Evolutionary conservation across 108 stramenopile genomes (phyloP).

Genomic region (Chaetoceros muelleri): DNA sequence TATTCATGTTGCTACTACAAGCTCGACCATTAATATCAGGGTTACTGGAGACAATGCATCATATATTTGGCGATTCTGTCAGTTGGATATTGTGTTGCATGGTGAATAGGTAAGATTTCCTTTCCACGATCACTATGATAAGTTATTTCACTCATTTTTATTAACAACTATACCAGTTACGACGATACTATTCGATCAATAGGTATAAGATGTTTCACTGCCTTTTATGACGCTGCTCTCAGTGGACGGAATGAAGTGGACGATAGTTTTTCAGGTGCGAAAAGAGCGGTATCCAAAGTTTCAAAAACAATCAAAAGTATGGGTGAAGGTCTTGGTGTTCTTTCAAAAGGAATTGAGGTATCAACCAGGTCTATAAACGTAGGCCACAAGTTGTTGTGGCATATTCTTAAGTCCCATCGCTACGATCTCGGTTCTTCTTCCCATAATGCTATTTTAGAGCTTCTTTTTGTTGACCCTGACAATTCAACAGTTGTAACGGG

Average conservation of each 20-base stretch:
- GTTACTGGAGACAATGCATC: slow-evolving; percentile 29
- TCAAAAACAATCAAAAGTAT: slow-evolving; percentile 23
- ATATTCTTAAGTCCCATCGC: slow-evolving; percentile 62
- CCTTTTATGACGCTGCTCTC: slow-evolving; percentile 13
- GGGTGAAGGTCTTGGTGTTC: slow-evolving; percentile 27
- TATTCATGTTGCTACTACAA: slow-evolving; percentile 29
- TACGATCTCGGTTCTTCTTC: slow-evolving; percentile 31
- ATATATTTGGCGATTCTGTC: slow-evolving; percentile 38
- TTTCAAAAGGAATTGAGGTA: slow-evolving; percentile 17
- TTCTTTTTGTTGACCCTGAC: too few species aligned
- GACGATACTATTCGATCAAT: slow-evolving; percentile 50
- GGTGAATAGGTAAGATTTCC: slow-evolving; percentile 26
- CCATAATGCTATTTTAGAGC: slow-evolving; percentile 36
- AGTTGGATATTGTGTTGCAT: slow-evolving; percentile 66
- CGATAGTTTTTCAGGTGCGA: slow-evolving; percentile 1
- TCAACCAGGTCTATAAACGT: slow-evolving; percentile 45
- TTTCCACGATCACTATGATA: not conserved
- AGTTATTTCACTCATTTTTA: too few species aligned
- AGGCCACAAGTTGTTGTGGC: slow-evolving; percentile 66
- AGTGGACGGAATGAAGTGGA: slow-evolving; percentile 1
- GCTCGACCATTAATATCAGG: slow-evolving; percentile 15
- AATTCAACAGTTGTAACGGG: too few species aligned
- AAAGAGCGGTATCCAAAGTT: slow-evolving; percentile 12
- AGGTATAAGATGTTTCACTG: slow-evolving; percentile 52
- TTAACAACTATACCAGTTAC: slow-evolving; percentile 9